These are phyloP conservation scores for Kalaharituber pfeilii DNA, from an alignment of 2,329 filamentous ascomycete species.

Conservation along the genomic window DNA sequence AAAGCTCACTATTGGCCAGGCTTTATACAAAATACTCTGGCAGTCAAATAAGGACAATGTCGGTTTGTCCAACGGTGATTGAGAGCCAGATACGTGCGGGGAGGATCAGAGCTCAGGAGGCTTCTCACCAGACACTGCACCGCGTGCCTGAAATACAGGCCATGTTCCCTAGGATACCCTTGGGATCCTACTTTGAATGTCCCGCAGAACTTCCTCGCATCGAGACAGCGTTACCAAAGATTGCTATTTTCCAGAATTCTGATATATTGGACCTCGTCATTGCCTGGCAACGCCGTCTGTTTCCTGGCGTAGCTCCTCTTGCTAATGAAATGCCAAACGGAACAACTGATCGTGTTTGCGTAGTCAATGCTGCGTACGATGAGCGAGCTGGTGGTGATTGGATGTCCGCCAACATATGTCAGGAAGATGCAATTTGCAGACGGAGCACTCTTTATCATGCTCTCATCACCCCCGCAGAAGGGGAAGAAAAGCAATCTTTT, in stretches of 20 bases:
- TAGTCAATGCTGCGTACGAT: slow-evolving; percentile 60
- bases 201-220: not conserved
- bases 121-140: slow-evolving; percentile 22
- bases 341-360: slow-evolving; percentile 36
- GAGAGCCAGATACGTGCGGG: not conserved
- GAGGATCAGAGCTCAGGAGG: not conserved
- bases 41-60: too few species aligned
- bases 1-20: too few species aligned
- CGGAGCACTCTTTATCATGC: slow-evolving; percentile 56
- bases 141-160: slow-evolving; percentile 21
- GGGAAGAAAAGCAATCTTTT: slow-evolving; percentile 33
- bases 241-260: not conserved
- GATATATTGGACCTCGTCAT: slow-evolving; percentile 17
- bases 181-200: not conserved
- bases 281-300: slow-evolving; percentile 18
- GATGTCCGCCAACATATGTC: slow-evolving; percentile 47
- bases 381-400: slow-evolving; percentile 63
- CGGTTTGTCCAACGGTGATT: not conserved
- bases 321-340: slow-evolving; percentile 13
- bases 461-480: slow-evolving; percentile 43
- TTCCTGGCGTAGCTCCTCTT: not conserved
- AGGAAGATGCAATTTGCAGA: slow-evolving; percentile 56
- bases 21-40: too few species aligned
- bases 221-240: not conserved
- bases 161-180: slow-evolving; percentile 16